Base-by-base conservation (phyloP, 176 grass and related monocot genomes). In the Bolboschoenus planiculmis region DNA sequence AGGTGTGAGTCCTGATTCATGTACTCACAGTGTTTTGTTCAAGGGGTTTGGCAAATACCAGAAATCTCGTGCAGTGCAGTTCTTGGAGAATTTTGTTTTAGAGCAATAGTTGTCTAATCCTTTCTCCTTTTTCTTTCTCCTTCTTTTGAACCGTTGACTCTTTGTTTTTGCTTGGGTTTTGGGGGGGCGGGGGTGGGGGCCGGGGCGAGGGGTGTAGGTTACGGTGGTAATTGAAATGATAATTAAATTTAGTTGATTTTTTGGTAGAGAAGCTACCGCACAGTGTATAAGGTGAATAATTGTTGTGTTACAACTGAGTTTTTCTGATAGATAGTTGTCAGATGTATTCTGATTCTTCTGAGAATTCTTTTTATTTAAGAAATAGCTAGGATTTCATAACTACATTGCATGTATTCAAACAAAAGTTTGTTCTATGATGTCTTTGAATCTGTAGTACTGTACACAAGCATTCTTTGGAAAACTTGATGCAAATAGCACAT, bases 21-120 rank as follows among this genome's bases (percentile, higher is more conserved):
- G 34, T 50, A 91, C 88, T 50, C 83, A 83, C 46, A 82, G 81
- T 48, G 65, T 85, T 79, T 84, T 96, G 84, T 91, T 96, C 73
- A 88, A 89, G 75, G 86, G 88, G 83, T 87, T 91, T 90, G 86
- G 84, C 73, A 80, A 91, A 86, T 84, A 83, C 39, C 73, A 83
- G 64, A 89, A 83, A 79, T 57, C 83, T 39, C 80, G 54, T 84
- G 75, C 88, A 73, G 46, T 91, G 79, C 85, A 82, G 10, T 92
- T 91, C 83, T 51, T 96, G 80, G 90, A 96, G 68, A 96, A 88
- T 89, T 83, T 86, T 76, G 84, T 97, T 90, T 86, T 97, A 63
- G 44, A 85, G 80, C 81, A 61, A 78, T 97, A 88, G 86, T 84
- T 7, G 34, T 83, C 8, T 86, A 57, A 39, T 66, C 64, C 7